Conservation (phyloP, 2,329 filamentous ascomycete genomes). For the Microdochium bolleyi region DNA sequence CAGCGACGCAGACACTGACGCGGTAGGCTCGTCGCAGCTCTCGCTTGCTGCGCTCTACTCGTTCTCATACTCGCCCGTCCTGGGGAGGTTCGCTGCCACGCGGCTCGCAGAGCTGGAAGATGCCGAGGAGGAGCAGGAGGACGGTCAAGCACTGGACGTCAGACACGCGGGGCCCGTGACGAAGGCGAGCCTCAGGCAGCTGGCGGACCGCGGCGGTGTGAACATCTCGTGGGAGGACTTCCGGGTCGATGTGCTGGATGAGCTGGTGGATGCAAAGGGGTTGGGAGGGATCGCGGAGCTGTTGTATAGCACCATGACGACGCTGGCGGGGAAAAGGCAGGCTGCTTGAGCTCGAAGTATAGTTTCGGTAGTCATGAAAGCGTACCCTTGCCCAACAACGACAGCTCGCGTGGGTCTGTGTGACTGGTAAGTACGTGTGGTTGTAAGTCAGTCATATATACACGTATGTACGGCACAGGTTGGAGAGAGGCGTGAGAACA, state of each 20-base stretch:
- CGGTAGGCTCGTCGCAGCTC: constrained; percentile 13
- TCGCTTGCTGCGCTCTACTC: constrained; percentile 44
- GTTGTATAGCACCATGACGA: constrained; percentile 77
- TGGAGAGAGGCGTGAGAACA: too few relatives aligned
- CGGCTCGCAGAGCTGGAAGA: constrained; percentile 52
- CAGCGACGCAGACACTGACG: constrained; percentile 19
- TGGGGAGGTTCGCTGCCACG: constrained; percentile 47
- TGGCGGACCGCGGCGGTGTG: constrained; percentile 59
- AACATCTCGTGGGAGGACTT: constrained; percentile 67
- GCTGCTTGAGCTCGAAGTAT: too few relatives aligned
- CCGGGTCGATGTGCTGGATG: constrained; percentile 60
- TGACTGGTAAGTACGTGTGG: too few relatives aligned
- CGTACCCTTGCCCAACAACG: too few relatives aligned
- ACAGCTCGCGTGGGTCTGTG: too few relatives aligned
- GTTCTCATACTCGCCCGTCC: constrained; percentile 49
- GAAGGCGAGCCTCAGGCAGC: constrained; percentile 52
- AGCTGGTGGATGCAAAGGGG: constrained; percentile 52
- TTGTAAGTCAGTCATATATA: too few relatives aligned
- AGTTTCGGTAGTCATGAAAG: too few relatives aligned
- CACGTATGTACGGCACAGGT: too few relatives aligned
- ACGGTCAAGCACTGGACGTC: constrained; percentile 25
- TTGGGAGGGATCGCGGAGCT: constrained; percentile 60
- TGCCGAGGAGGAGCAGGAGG: constrained; percentile 31
- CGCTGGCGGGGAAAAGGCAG: constrained; percentile 44
- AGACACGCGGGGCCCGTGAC: constrained; percentile 64